Evolutionary conservation across 2,329 filamentous ascomycete genomes (phyloP), one percentile per base, ranked within the genome.

Genomic region (Colletotrichum liaoningense): DNA sequence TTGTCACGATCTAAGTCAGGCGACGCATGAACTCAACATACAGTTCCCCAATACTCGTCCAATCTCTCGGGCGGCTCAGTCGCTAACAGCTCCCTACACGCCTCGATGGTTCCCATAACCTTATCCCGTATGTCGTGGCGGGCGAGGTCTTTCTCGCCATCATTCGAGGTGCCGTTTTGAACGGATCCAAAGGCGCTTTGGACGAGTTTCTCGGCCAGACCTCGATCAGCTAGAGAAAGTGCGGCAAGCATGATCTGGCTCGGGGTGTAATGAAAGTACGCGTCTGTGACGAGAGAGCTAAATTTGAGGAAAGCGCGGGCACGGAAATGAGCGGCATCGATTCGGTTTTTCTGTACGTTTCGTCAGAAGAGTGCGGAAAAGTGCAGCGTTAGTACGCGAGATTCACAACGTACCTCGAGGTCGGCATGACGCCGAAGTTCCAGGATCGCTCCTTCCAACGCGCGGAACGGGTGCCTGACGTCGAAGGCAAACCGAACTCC

Each of bases 211-310:
- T 90, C 87, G 3, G 88, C 79, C 38, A 97, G 84, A 0, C 88
- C 89, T 54, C 86, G 84, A 80, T 98, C 96, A 0, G 92, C 94
- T 64, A 97, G 88, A 16, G 93, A 87, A 33, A 98, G 84, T 0
- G 95, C 92, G 0, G 94, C 93, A 73, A 98, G 88, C 92, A 95
- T 95, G 80, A 98, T 97, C 82, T 99, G 97, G 28, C 94, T 93
- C 0, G 97, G 97, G 0, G 96, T 96, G 84, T 94, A 98, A 82
- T 98, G 93, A 84, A 98, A 98, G 84, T 98, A 98, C n/a, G 91
- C 95, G 79, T 99, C 97, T 30, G 96, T 98, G 74, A 98, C 88
- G 63, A 97, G 86, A 0, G 95, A 94, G 70, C 94, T 93, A 67
- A 92, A 93, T 79, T 94, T 94, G 67, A 97, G 89, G 59, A 94